phyloP scores from a whole-genome alignment of 768 basidiomycete species.

The Suillus ampliporus region DNA sequence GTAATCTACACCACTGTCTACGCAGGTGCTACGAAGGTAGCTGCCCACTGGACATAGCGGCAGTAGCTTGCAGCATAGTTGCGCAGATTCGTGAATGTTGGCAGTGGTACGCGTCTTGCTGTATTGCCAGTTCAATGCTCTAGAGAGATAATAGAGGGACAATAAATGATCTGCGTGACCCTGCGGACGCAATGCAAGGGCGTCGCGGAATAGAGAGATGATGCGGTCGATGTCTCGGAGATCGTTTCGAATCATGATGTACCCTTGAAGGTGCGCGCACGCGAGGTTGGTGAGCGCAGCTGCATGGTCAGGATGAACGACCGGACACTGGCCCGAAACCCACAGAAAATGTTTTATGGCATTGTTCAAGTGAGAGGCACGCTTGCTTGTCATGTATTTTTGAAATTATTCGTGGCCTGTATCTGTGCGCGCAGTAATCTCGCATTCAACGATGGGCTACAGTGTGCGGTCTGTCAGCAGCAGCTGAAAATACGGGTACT shows the following conservation, averaged over 20 bases:
- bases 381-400: no score
- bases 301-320: no score
- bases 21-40: not conserved
- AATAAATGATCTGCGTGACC: not conserved
- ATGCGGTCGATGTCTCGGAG: not conserved
- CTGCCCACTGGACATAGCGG: not conserved
- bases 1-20: not conserved
- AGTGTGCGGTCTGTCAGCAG: no score
- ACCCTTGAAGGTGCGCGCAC: not conserved
- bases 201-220: not conserved
- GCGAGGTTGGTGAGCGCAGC: constrained; percentile 19
- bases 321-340: no score
- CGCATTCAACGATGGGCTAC: no score
- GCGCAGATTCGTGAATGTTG: not conserved
- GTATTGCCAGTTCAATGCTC: not conserved
- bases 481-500: no score
- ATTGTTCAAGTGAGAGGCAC: no score
- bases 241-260: not conserved
- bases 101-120: no score
- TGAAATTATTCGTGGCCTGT: no score
- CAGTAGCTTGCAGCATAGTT: not conserved
- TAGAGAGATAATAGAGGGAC: not conserved
- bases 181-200: not conserved
- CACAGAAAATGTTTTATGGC: no score
- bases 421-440: no score